A percentile compares a stretch with the other conserved stretches of the same genome.
Evolutionary conservation across 139 green algal genomes (phyloP).

Genomic region (Pseudopediastrum boryanum): DNA sequence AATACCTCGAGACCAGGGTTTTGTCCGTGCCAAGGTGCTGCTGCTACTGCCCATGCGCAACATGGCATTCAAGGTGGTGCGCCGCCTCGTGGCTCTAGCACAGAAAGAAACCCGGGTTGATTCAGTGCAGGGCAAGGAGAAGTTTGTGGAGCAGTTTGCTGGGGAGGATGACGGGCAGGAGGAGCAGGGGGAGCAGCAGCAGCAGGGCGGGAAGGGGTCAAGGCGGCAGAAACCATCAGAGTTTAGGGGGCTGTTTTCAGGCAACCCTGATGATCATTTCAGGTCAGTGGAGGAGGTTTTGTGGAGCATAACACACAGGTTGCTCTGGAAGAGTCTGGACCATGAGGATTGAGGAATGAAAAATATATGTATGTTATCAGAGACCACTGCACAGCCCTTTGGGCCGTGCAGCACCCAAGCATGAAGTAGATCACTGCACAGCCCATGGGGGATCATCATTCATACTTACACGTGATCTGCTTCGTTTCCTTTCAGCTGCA

Average conservation of each 20-base stretch:
- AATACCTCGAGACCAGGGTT: slow-evolving; percentile 83
- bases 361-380: no score
- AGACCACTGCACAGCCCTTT: no score
- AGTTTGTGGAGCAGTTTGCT: slow-evolving; percentile 88
- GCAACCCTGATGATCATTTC: slow-evolving; percentile 97
- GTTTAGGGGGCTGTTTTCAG: slow-evolving; percentile 81
- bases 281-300: slow-evolving; percentile 23
- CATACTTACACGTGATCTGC: no score
- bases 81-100: slow-evolving; percentile 75
- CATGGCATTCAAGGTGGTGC: slow-evolving; percentile 67
- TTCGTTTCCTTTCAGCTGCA: no score
- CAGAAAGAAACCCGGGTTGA: slow-evolving; percentile 80
- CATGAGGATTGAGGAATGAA: no score
- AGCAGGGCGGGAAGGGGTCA: slow-evolving; percentile 15
- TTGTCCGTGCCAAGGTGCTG: slow-evolving; percentile 88
- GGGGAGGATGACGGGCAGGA: slow-evolving; percentile 38
- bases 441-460: no score
- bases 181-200: slow-evolving; percentile 2
- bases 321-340: no score
- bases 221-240: slow-evolving; percentile 73
- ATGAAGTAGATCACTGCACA: no score
- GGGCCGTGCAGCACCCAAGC: no score
- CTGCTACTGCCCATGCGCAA: slow-evolving; percentile 90
- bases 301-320: no score
- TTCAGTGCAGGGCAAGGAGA: slow-evolving; percentile 77